Evolutionary conservation across 1,139 yeast species (phyloP).

Genomic region (Debaryomycetaceae sp.): DNA sequence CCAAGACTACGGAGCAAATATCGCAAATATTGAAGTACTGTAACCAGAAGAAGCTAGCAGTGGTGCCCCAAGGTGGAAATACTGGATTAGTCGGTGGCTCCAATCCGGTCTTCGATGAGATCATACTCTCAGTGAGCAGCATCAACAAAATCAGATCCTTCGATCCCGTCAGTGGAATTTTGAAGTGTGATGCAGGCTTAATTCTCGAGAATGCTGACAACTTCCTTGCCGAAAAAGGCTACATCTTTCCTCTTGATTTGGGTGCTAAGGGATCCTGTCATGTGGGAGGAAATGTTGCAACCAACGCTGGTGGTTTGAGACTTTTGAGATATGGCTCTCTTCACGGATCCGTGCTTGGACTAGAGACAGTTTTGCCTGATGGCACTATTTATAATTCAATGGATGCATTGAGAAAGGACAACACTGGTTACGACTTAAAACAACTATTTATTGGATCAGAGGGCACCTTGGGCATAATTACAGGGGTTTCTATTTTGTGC

Average conservation of each 20-base stretch:
- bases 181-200: constrained; percentile 89
- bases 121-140: constrained; percentile 64
- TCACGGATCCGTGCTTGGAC: constrained; percentile 88
- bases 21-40: constrained; percentile 76
- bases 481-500: constrained; percentile 86
- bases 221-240: constrained; percentile 73
- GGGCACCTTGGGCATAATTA: constrained; percentile 86
- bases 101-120: constrained; percentile 88
- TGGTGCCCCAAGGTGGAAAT: constrained; percentile 97
- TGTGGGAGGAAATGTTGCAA: constrained; percentile 93
- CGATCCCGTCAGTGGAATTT: constrained; percentile 77
- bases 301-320: constrained; percentile 95
- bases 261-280: constrained; percentile 99
- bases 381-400: constrained; percentile 80
- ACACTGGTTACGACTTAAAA: constrained; percentile 90
- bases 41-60: constrained; percentile 72
- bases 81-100: constrained; percentile 97
- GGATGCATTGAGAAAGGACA: constrained; percentile 84
- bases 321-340: constrained; percentile 85
- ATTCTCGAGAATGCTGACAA: constrained; percentile 84
- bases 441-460: constrained; percentile 92
- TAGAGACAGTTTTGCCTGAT: constrained; percentile 88
- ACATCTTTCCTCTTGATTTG: constrained; percentile 87
- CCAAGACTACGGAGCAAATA: constrained; percentile 78
- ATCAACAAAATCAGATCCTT: constrained; percentile 80